phyloP scores from a whole-genome alignment of 352 stramenopile species.

The Globisporangium perplexum region DNA sequence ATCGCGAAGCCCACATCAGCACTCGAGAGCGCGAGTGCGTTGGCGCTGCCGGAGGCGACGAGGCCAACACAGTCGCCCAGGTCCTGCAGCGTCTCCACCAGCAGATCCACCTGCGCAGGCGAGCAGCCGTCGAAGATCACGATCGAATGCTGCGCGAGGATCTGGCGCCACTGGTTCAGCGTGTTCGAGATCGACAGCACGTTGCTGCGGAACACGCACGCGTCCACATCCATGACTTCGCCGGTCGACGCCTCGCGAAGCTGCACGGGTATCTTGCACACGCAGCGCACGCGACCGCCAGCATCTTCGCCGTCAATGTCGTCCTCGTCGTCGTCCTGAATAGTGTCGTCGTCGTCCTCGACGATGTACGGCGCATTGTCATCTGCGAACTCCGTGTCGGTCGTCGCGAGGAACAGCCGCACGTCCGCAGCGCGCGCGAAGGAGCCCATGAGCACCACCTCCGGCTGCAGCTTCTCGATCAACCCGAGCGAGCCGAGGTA shows the following conservation, averaged over 20 bases:
- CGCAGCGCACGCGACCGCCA: constrained; percentile 16
- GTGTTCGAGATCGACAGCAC: constrained; percentile 50
- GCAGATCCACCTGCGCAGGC: constrained; percentile 33
- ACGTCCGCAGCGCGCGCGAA: constrained; percentile 36
- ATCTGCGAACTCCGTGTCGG: constrained; percentile 11
- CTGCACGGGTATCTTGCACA: constrained; percentile 30
- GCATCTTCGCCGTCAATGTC: constrained; percentile 17
- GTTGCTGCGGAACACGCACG: constrained; percentile 28
- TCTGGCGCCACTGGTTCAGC: constrained; percentile 38
- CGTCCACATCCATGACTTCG: constrained; percentile 25
- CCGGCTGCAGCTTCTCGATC: constrained; percentile 46
- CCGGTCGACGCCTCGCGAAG: constrained; percentile 31
- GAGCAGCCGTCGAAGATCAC: constrained; percentile 41
- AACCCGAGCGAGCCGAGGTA: constrained; percentile 47
- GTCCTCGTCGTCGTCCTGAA: constrained; percentile 10
- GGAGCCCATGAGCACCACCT: constrained; percentile 40
- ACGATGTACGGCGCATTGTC: constrained; percentile 9
- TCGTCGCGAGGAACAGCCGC: constrained; percentile 25
- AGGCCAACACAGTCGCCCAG: constrained; percentile 43
- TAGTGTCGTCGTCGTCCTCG: constrained; percentile 9
- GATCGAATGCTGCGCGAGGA: constrained; percentile 32
- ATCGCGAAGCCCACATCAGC: constrained; percentile 48
- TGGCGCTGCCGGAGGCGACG: constrained; percentile 33
- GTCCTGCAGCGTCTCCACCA: constrained; percentile 50
- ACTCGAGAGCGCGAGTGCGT: constrained; percentile 37